phyloP scores from a whole-genome alignment of 2,329 filamentous ascomycete species.

The Biscogniauxia sp. region DNA sequence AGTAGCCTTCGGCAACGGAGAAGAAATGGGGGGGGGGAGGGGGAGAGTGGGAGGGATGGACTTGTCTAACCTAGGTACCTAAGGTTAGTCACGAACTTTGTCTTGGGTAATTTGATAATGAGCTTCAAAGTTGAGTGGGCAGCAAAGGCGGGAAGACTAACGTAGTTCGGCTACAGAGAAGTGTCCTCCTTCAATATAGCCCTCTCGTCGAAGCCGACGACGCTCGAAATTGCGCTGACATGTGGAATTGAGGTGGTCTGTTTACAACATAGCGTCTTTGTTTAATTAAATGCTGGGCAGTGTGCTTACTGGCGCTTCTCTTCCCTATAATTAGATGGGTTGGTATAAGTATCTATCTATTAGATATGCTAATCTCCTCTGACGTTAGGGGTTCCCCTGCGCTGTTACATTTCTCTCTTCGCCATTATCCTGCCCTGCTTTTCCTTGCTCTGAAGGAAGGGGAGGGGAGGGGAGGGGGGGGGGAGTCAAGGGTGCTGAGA shows the following conservation, averaged over 20 bases:
- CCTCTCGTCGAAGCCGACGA: not conserved
- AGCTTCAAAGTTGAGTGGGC: not conserved
- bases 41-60: not conserved
- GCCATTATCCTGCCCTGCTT: not conserved
- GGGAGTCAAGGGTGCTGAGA: not conserved
- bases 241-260: not conserved
- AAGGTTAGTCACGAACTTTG: not conserved
- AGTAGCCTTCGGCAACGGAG: not conserved
- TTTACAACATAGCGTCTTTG: not conserved
- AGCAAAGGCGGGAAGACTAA: not conserved
- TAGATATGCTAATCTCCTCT: not conserved
- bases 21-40: not conserved
- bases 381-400: not conserved
- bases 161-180: not conserved
- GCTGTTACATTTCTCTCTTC: not conserved
- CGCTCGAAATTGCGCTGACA: no score
- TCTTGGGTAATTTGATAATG: not conserved
- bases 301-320: not conserved
- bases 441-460: no score
- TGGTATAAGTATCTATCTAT: not conserved
- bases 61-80: no score
- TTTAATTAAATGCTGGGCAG: not conserved
- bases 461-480: no score
- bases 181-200: not conserved
- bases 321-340: not conserved